Evolutionary conservation across 2,329 filamentous ascomycete genomes (phyloP).

Genomic region (Pezicula carpinea): DNA sequence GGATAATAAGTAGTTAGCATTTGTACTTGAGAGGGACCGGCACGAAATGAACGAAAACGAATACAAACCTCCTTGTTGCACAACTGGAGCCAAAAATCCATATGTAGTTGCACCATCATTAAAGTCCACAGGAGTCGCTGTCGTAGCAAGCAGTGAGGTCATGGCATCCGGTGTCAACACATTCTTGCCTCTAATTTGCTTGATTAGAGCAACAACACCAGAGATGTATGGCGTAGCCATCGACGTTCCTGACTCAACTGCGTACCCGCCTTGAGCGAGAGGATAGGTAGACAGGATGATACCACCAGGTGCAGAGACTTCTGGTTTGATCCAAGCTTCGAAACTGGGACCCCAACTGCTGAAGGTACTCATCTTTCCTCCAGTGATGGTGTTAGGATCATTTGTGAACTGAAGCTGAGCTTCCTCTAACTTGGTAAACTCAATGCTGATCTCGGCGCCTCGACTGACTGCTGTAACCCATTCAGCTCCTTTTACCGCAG

Average conservation of each 20-base stretch:
- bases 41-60: neutral
- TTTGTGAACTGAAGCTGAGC: neutral
- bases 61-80: slow-evolving; percentile 46
- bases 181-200: slow-evolving; percentile 42
- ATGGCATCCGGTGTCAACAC: slow-evolving; percentile 42
- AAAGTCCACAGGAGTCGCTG: slow-evolving; percentile 44
- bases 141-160: slow-evolving; percentile 45
- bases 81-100: slow-evolving; percentile 44
- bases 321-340: slow-evolving; percentile 1
- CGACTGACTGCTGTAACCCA: neutral
- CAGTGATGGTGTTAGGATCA: neutral
- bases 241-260: neutral
- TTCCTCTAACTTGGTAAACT: neutral
- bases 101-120: slow-evolving; percentile 31
- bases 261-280: neutral
- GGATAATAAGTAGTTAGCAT: neutral
- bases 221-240: slow-evolving; percentile 20
- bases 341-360: neutral
- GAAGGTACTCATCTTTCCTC: neutral
- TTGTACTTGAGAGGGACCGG: neutral
- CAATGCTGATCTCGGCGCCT: neutral
- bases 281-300: slow-evolving; percentile 1
- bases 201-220: slow-evolving; percentile 49
- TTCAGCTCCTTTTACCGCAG: neutral
- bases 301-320: slow-evolving; percentile 1